phyloP scores from a whole-genome alignment of 1,284 basidiomycete genomes.

The Porogramme epimiltina region DNA sequence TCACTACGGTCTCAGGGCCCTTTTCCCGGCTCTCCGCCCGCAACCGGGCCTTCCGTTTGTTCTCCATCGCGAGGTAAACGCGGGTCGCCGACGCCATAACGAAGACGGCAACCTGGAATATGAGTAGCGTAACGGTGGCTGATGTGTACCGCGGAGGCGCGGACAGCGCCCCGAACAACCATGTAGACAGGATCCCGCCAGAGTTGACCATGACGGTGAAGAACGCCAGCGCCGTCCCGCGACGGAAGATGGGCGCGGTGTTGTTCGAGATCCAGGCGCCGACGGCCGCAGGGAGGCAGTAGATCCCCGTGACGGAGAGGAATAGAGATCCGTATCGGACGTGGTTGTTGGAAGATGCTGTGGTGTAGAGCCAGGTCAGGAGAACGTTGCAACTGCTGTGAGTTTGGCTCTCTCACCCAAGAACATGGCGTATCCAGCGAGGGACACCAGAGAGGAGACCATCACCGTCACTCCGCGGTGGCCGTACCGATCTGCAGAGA shows the following conservation, averaged over 20 bases:
- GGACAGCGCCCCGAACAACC: conserved; percentile 35
- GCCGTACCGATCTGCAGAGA: conserved; percentile 10
- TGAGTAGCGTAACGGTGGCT: conserved; percentile 16
- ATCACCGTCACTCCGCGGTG: conserved; percentile 42
- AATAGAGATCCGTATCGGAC: conserved; percentile 60
- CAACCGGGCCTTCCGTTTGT: conserved; percentile 1
- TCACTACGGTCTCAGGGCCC: no score
- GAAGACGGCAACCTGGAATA: conserved; percentile 20
- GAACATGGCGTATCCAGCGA: conserved; percentile 55
- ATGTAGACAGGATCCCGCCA: conserved; percentile 61
- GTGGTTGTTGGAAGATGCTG: conserved; percentile 6
- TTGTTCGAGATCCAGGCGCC: conserved; percentile 70
- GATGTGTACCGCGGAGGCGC: conserved; percentile 19
- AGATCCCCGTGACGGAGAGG: conserved; percentile 61
- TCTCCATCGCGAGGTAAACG: conserved; percentile 8
- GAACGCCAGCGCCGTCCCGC: conserved; percentile 65
- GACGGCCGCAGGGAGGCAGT: conserved; percentile 60
- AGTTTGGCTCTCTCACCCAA: conserved; percentile 46
- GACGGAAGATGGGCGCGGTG: conserved; percentile 67
- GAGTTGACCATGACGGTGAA: conserved; percentile 68
- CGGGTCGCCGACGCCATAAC: conserved; percentile 12
- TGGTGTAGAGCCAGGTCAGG: background rate
- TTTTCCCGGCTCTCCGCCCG: background rate
- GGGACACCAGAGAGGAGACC: conserved; percentile 47
- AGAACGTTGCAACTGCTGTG: background rate